Evolutionary conservation across 2,329 filamentous ascomycete genomes (phyloP), one percentile per base, ranked within the genome.

Genomic region (Colletotrichum sp.): DNA sequence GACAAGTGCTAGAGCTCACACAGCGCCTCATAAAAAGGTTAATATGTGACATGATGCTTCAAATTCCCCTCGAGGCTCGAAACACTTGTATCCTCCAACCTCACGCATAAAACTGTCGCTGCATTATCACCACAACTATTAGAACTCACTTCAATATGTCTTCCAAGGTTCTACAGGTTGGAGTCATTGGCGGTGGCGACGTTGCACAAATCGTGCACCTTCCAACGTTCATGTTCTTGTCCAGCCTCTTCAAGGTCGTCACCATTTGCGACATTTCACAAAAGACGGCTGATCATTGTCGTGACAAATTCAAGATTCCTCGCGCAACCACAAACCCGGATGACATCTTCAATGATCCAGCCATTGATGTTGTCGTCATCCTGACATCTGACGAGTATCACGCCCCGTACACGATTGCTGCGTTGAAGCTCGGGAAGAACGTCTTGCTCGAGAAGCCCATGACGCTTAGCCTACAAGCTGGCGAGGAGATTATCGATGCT

Each of bases 401-500:
- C 81, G 86, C 85, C 28, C 75, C 82, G 15, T 85, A 89, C 78
- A 85, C 86, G 34, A 83, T 91, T 57, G 80, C 84, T 4, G 89
- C 89, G 1, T 82, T 92, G 3, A 75, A 86, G 72, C 81, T 86
- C 15, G 86, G 86, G 55, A 92, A 92, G 80, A 83, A 89, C 75
- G 89, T 90, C 66, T 86, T 92, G 78, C 82, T 92, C 39, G 90
- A 92, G 79, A 90, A 91, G 72, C 90, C 90, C 1, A 78, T 92
- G 16, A 85, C 88, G 1, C 82, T 92, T 32, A 88, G 84, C 59
- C 77, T 88, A 8, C 84, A 81, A 8, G 85, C 85, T 62, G 84
- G 85, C 0, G 79, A 86, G 28, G 79, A 83, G 3, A 88, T 92
- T 60, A 81, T 88, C 55, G 85, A 83, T 1, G 90, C 89, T 0